Percentiles rank a stretch among this genome's conserved stretches.
These are phyloP conservation scores for Annulohypoxylon maeteangense DNA, from an alignment of 495 filamentous ascomycete species.

Conservation along the genomic window DNA sequence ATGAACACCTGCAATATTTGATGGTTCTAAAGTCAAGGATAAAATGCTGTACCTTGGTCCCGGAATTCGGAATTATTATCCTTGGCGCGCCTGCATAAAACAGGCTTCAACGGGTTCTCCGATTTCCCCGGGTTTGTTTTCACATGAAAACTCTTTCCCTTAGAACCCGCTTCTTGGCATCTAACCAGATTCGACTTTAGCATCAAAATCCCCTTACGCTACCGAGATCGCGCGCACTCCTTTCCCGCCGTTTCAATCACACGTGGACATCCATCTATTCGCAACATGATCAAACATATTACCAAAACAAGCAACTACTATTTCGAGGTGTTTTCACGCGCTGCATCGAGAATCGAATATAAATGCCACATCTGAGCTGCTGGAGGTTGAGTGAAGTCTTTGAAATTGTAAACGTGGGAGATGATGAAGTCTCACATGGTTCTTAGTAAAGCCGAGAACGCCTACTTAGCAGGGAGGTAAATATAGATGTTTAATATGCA, in stretches of 20 bases:
- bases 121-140: conserved; percentile 4
- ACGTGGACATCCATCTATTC: neutral
- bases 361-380: neutral
- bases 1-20: neutral
- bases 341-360: conserved; percentile 3
- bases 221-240: neutral
- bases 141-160: neutral
- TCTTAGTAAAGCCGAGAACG: conserved; percentile 12
- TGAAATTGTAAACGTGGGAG: neutral
- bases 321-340: neutral
- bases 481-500: conserved; percentile 21
- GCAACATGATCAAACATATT: neutral
- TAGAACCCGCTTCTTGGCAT: neutral
- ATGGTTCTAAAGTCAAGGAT: conserved; percentile 9
- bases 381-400: neutral
- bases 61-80: conserved; percentile 16
- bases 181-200: neutral
- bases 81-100: conserved; percentile 26
- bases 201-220: neutral
- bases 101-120: conserved; percentile 13
- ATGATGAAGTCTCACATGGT: conserved; percentile 13
- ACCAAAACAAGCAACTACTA: neutral
- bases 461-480: neutral
- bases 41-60: neutral
- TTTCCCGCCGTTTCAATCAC: neutral